Evolutionary conservation across 2,329 filamentous ascomycete species (phyloP), one percentile per base, ranked within the genome.

Genomic region (Blastomyces percursus): DNA sequence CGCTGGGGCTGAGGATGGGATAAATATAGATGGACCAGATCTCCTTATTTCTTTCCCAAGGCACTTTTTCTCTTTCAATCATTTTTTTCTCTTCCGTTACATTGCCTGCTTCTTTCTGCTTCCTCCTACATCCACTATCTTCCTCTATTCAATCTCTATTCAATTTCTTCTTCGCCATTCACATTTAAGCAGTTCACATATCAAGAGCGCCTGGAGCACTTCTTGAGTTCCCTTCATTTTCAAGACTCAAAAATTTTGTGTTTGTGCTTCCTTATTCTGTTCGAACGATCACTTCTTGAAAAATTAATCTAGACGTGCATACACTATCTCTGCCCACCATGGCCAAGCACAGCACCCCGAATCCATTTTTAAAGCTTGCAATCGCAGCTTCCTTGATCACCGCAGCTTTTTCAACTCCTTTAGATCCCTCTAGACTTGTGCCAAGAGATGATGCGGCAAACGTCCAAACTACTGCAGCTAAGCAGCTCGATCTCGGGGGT

Each of bases 191-290:
- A 44, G 16, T 44, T 30, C n/a, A 35, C 44, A 58, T 58, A 58
- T 58, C 55, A 58, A 58, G 55, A 27, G 35, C 38, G 55, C 55
- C 55, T 42, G 55, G 55, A 27, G 55, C 38, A 30, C n/a, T 19
- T 58, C 55, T 58, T 58, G 38, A 58, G 27, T 42, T 44, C 32
- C 32, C 35, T 58, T 58, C 55, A 11, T 5, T 27, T 58, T 21
- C 21, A 51, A 19, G 24, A 51, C 27, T 16, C 5, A 51, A 48
- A 48, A 9, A 2, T n/a, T n/a, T 46, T 46, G 19, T 42, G 27
- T 12, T n/a, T 32, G 6, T 32, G 1, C 21, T 3, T 27, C 42
- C 19, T 30, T 24, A 14, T 24, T 7, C 24, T 38, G 35, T 16
- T 12, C 12, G 21, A 27, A 27, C 55, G 11, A 44, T 8, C 21